Percentiles rank a stretch among this genome's conserved stretches.
phyloP scores from a whole-genome alignment of 139 green algal species.

The Klebsormidium nitens region DNA sequence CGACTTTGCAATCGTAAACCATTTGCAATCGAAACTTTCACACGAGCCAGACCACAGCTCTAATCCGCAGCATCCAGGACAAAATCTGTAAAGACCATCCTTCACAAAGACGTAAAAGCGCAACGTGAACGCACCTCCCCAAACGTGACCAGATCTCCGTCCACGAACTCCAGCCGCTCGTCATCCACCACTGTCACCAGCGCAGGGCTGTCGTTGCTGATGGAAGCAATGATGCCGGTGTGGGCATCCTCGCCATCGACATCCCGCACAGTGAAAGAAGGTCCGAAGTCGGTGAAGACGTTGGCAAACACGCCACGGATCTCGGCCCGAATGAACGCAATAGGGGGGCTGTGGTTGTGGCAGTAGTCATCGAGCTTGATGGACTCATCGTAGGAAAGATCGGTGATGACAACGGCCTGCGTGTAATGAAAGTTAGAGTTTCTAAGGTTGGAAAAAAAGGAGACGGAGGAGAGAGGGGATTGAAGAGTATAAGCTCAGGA shows the following conservation, averaged over 20 bases:
- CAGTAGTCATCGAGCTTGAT: constrained; percentile 76
- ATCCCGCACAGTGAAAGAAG: constrained; percentile 78
- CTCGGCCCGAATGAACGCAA: constrained; percentile 82
- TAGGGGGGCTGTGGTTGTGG: constrained; percentile 48
- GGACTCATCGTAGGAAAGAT: constrained; percentile 54
- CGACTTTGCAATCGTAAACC: no score
- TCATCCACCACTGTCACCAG: constrained; percentile 96
- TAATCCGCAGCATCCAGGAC: no score
- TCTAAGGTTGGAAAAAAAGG: not conserved
- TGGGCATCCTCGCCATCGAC: constrained; percentile 77
- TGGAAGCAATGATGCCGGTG: constrained; percentile 85
- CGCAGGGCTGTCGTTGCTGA: constrained; percentile 61
- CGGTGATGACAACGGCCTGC: constrained; percentile 81
- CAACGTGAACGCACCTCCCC: no score
- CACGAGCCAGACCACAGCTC: no score
- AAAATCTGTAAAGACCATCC: no score
- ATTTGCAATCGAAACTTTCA: no score
- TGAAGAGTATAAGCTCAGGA: not conserved
- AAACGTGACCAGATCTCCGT: constrained; percentile 61
- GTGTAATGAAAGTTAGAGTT: not conserved
- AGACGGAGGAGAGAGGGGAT: not conserved
- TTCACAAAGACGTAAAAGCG: no score
- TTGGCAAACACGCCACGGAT: constrained; percentile 84
- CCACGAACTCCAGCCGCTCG: constrained; percentile 94
- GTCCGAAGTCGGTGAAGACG: constrained; percentile 96